These are phyloP conservation scores for Drechslerella dactyloides DNA, from an alignment of 2,329 filamentous ascomycete genomes.

Conservation along the genomic window DNA sequence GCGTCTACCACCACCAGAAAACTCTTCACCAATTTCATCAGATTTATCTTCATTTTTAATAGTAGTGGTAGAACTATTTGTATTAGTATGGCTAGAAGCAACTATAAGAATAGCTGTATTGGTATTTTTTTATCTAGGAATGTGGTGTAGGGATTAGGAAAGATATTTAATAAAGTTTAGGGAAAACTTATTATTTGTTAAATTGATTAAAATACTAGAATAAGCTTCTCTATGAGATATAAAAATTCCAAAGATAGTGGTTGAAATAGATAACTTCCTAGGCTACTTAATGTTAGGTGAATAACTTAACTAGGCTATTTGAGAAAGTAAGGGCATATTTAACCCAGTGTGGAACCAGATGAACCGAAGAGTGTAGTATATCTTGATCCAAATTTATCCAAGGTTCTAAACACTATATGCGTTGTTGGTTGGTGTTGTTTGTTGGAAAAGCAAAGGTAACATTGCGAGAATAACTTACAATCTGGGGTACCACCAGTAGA, in stretches of 20 bases:
- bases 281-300: slow-evolving; percentile 8
- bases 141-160: too few species aligned
- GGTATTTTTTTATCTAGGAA: background rate
- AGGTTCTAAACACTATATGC: slow-evolving; percentile 31
- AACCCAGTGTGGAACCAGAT: slow-evolving; percentile 41
- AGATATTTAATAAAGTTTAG: too few species aligned
- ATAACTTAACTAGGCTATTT: background rate
- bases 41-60: slow-evolving; percentile 43
- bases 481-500: slow-evolving; percentile 48
- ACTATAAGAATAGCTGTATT: slow-evolving; percentile 10
- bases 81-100: slow-evolving; percentile 49
- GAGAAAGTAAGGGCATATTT: slow-evolving; percentile 11
- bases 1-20: slow-evolving; percentile 50
- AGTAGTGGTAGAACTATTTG: slow-evolving; percentile 46
- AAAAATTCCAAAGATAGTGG: slow-evolving; percentile 42
- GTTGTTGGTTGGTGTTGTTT: slow-evolving; percentile 5
- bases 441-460: too few species aligned
- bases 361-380: slow-evolving; percentile 42
- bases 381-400: slow-evolving; percentile 46
- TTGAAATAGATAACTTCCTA: slow-evolving; percentile 44
- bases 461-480: slow-evolving; percentile 33
- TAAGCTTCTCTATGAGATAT: slow-evolving; percentile 28
- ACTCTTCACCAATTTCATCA: slow-evolving; percentile 48
- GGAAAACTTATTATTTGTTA: slow-evolving; percentile 43
- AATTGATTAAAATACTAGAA: slow-evolving; percentile 45